phyloP scores from a whole-genome alignment of 768 basidiomycete genomes.

The Mycena rosella region DNA sequence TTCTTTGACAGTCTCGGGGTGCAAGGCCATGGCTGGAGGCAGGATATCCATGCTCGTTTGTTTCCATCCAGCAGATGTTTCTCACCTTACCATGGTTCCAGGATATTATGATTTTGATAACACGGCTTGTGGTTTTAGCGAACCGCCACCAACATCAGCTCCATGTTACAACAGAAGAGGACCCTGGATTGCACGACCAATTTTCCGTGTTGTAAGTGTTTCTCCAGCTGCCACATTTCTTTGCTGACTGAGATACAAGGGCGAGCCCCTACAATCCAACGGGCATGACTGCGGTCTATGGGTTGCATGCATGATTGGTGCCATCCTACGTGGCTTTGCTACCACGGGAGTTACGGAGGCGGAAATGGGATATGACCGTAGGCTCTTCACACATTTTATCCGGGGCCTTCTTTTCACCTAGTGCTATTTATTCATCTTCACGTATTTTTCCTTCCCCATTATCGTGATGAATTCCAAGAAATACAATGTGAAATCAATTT shows the following conservation, averaged over 20 bases:
- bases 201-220: background rate
- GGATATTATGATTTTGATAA: constrained; percentile 31
- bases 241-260: background rate
- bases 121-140: constrained; percentile 28
- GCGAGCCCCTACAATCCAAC: constrained; percentile 31
- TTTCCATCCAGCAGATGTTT: background rate
- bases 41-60: background rate
- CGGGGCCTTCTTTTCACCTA: background rate
- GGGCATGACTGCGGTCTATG: constrained; percentile 41
- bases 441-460: too few species aligned
- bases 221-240: background rate
- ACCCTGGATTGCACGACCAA: constrained; percentile 30
- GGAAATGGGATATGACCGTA: background rate
- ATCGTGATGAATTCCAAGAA: too few species aligned
- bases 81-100: constrained; percentile 3
- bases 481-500: too few species aligned
- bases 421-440: too few species aligned
- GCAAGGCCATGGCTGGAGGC: constrained; percentile 28
- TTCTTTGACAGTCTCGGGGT: constrained; percentile 50
- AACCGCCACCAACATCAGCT: constrained; percentile 18
- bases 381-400: background rate
- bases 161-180: constrained; percentile 25
- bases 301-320: constrained; percentile 40
- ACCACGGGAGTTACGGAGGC: constrained; percentile 15
- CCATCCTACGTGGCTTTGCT: constrained; percentile 37